A percentile compares a stretch with the other conserved stretches of the same genome.
phyloP scores from a whole-genome alignment of 306 rosid species.

The Quillaja saponaria region DNA sequence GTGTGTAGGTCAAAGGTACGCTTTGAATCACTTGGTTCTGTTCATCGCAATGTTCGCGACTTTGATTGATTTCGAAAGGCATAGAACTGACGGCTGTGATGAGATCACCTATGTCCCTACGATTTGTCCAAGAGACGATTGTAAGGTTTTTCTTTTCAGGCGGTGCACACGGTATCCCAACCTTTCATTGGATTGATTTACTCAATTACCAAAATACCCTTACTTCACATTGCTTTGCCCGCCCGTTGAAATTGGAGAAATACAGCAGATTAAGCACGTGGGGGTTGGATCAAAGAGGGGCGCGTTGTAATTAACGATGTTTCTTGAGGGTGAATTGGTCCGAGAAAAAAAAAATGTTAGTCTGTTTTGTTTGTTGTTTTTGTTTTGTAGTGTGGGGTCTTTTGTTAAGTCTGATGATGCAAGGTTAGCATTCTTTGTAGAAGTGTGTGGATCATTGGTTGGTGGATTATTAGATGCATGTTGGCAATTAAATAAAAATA shows the following conservation, averaged over 20 bases:
- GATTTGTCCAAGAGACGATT: conserved; percentile 85
- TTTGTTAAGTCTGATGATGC: neutral
- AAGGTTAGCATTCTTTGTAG: conserved; percentile 30
- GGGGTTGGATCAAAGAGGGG: no score
- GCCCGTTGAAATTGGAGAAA: no score
- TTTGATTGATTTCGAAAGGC: conserved; percentile 75
- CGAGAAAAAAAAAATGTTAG: neutral
- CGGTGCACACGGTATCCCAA: conserved; percentile 56
- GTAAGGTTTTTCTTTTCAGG: conserved; percentile 55
- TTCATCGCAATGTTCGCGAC: conserved; percentile 82
- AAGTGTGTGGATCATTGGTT: conserved; percentile 34
- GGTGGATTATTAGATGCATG: conserved; percentile 43
- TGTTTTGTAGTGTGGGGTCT: no score
- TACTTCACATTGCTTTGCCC: no score
- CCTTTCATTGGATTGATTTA: conserved; percentile 17
- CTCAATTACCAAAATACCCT: no score
- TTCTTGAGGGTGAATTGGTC: no score
- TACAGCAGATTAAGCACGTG: no score
- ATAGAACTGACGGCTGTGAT: conserved; percentile 82
- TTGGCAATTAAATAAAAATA: conserved; percentile 30
- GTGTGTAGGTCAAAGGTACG: conserved; percentile 89
- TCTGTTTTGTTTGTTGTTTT: neutral
- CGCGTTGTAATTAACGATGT: no score
- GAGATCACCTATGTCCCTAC: conserved; percentile 73
- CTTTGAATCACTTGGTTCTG: conserved; percentile 72